phyloP scores from a whole-genome alignment of 805 yeast species.

The Groenewaldozyma tartarivorans region DNA sequence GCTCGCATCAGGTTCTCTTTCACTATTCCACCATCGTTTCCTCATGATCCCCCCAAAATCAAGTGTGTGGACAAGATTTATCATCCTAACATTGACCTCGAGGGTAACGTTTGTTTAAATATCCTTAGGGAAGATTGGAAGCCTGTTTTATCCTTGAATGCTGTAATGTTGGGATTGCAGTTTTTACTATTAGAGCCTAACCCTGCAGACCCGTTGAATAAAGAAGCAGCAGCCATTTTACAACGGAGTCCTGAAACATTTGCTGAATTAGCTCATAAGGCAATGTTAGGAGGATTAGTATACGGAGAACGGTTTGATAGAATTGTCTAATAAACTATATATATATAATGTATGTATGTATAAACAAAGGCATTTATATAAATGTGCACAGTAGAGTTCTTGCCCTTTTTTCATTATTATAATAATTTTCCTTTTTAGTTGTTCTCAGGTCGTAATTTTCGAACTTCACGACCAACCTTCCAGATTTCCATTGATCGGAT shows the following conservation, averaged over 20 bases:
- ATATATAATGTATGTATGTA: background rate
- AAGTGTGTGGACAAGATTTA: conserved; percentile 38
- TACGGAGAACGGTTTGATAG: conserved; percentile 52
- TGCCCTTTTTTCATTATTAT: background rate
- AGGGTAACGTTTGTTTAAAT: conserved; percentile 87
- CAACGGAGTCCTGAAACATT: conserved; percentile 36
- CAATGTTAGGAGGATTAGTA: conserved; percentile 69
- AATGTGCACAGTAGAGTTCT: too few relatives aligned
- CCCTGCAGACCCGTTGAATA: conserved; percentile 85
- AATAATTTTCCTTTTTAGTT: conserved; percentile 41
- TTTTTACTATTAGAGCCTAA: conserved; percentile 85
- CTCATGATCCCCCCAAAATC: conserved; percentile 81
- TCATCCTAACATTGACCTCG: conserved; percentile 88
- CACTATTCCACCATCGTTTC: conserved; percentile 60
- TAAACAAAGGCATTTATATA: conserved; percentile 1
- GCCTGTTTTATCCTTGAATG: conserved; percentile 76
- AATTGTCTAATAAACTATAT: conserved; percentile 29
- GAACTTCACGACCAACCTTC: conserved; percentile 98
- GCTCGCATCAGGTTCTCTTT: conserved; percentile 68
- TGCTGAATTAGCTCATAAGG: conserved; percentile 41
- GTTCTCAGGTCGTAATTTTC: conserved; percentile 99
- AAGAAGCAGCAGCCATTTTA: conserved; percentile 67
- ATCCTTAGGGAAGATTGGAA: conserved; percentile 94
- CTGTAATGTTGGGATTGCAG: conserved; percentile 75
- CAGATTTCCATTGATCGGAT: conserved; percentile 99